A percentile compares a stretch with the other conserved stretches of the same genome.
Conservation (phyloP, 371 early-diverging fungal species). For the Apophysomyces elegans region DNA sequence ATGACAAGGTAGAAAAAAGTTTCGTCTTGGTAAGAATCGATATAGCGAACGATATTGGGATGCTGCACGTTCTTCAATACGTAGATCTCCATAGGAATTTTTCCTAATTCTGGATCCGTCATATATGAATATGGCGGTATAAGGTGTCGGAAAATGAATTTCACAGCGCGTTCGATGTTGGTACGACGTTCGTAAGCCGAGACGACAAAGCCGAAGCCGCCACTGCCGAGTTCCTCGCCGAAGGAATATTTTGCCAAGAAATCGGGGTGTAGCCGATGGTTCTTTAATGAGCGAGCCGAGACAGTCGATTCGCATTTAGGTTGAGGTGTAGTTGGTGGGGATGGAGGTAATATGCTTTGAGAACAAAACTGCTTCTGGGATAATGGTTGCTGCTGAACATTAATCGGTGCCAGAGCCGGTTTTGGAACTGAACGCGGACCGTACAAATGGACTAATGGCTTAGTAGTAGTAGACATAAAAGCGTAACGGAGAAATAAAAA, state of each 20-base stretch:
- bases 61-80: conserved; percentile 72
- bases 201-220: conserved; percentile 83
- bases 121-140: conserved; percentile 70
- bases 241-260: conserved; percentile 60
- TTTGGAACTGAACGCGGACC: conserved; percentile 30
- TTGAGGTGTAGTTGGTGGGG: conserved; percentile 36
- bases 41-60: conserved; percentile 69
- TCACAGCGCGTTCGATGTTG: conserved; percentile 74
- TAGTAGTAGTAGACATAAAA: conserved; percentile 16
- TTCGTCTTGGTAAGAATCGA: conserved; percentile 70
- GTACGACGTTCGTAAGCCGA: conserved; percentile 60
- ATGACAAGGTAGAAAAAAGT: conserved; percentile 75
- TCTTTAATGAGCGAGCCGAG: conserved; percentile 50
- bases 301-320: conserved; percentile 34
- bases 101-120: conserved; percentile 62
- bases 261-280: conserved; percentile 49
- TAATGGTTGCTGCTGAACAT: conserved; percentile 18
- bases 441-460: conserved; percentile 35
- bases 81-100: conserved; percentile 79
- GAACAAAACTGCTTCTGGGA: background rate
- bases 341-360: conserved; percentile 17
- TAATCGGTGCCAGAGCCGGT: conserved; percentile 23
- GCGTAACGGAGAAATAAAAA: conserved; percentile 13
- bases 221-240: conserved; percentile 75
- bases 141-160: conserved; percentile 74